Evolutionary conservation across 2,329 filamentous ascomycete genomes (phyloP), one percentile per base, ranked within the genome.

Genomic region (Rugonectria rugulosa): DNA sequence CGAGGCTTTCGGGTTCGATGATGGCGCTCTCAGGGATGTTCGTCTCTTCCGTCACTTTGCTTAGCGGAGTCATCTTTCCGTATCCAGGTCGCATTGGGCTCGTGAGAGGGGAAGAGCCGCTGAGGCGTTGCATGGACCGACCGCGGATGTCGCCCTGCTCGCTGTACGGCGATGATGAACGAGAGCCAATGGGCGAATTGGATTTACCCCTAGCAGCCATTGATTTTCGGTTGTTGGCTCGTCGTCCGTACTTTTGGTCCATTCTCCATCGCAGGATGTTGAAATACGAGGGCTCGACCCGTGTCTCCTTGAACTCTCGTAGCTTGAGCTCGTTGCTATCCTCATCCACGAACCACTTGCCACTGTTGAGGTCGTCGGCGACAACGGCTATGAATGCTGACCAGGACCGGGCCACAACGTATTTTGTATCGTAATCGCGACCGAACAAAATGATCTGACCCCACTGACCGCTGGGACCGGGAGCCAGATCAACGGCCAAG

Each of bases 391-490:
- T 77, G 70, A 99, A 93, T 9, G 89, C 84, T 14, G 88, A 86
- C 95, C 95, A 99, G 1, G 94, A 98, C 58, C 91, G 87, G 24
- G 95, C 91, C 53, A 99, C 84, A 6, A 99, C 95, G 71, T 97
- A 99, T 78, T 99, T 99, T 75, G 91, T 97, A 72, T 99, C 95
- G 75, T 97, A 99, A 77, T 99, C 95, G 57, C 95, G 91, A 45
- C 95, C 95, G 73, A 96, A 97, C 59, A 99, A 83, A 68, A 99
- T 97, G 63, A 99, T 87, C 73, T 99, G 95, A 49, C 95, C 95
- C 94, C 95, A 99, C 72, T 88, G 90, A 32, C 95, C 95, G 41
- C 85, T 84, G 9, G 94, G 91, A 3, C 95, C 95, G 19, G 95
- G 95, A 6, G 93, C 91, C 55, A 99, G 81, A 74, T 99, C 95